A percentile compares a stretch with the other conserved stretches of the same genome.
These are phyloP conservation scores for Rosa lucieae DNA, from an alignment of 306 rosid genomes.

Conservation along the genomic window DNA sequence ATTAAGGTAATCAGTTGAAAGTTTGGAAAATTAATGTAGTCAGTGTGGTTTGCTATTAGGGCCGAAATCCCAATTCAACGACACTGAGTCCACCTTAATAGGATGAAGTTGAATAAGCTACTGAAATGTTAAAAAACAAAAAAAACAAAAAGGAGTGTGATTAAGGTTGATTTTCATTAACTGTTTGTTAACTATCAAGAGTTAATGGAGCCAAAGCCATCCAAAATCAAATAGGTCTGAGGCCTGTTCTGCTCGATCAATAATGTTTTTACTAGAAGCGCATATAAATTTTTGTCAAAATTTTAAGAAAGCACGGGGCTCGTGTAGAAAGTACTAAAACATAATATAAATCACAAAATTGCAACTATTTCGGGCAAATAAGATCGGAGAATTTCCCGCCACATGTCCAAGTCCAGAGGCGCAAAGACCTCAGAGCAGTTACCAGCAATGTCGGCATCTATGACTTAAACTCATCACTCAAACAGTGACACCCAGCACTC, in stretches of 20 bases:
- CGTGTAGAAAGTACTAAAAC: background rate
- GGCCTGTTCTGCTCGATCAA: background rate
- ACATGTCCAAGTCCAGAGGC: background rate
- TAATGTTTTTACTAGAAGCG: background rate
- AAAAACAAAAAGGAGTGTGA: too few relatives aligned
- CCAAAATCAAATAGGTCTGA: too few relatives aligned
- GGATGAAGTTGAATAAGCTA: too few relatives aligned
- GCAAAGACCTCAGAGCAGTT: conserved; percentile 7
- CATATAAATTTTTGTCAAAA: background rate
- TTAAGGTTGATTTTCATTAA: too few relatives aligned
- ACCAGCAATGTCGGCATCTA: background rate
- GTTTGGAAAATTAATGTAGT: too few relatives aligned
- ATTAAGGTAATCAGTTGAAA: too few relatives aligned
- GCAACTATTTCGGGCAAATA: background rate
- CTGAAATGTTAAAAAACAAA: too few relatives aligned
- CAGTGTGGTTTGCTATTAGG: too few relatives aligned
- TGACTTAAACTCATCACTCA: background rate
- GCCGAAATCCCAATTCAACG: too few relatives aligned
- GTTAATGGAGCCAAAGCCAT: too few relatives aligned
- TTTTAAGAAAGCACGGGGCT: background rate
- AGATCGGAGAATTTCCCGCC: background rate
- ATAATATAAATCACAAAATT: background rate
- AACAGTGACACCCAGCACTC: background rate
- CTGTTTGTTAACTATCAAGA: too few relatives aligned
- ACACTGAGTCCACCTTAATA: too few relatives aligned